Evolutionary conservation across 805 yeast species (phyloP).

Genomic region (Yamadazyma nakazawae): DNA sequence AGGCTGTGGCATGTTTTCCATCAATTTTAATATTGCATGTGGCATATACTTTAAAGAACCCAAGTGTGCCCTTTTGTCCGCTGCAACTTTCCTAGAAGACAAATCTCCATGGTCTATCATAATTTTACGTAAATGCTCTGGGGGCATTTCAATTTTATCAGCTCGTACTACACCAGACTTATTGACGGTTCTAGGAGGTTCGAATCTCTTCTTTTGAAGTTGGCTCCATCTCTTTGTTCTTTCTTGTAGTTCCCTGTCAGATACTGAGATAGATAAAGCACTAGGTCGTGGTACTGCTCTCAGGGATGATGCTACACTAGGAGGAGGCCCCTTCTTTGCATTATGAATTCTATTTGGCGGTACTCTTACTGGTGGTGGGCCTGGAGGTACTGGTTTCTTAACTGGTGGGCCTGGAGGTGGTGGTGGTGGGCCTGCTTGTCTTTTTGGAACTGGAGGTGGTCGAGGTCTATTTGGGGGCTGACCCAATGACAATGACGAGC

Average conservation of each 20-base stretch:
- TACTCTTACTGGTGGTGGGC: slow-evolving; percentile 16
- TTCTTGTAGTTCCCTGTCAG: slow-evolving; percentile 33
- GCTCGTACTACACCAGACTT: slow-evolving; percentile 49
- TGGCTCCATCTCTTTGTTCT: slow-evolving; percentile 59
- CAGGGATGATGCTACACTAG: neutral
- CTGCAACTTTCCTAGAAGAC: slow-evolving; percentile 70
- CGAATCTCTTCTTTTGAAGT: slow-evolving; percentile 57
- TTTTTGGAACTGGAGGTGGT: slow-evolving; percentile 10
- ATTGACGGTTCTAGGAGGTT: slow-evolving; percentile 19
- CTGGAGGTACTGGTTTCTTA: slow-evolving; percentile 2
- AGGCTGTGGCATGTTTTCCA: slow-evolving; percentile 98
- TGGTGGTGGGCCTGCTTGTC: neutral
- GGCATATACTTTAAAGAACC: slow-evolving; percentile 96
- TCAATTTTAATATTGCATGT: slow-evolving; percentile 82
- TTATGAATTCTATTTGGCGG: slow-evolving; percentile 8
- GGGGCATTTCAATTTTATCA: slow-evolving; percentile 81
- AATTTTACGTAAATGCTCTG: slow-evolving; percentile 85
- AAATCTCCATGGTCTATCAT: slow-evolving; percentile 82
- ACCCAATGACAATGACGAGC: too few species aligned
- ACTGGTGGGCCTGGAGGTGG: slow-evolving; percentile 12
- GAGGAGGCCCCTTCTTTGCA: neutral
- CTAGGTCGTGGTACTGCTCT: neutral
- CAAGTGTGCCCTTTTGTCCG: slow-evolving; percentile 81
- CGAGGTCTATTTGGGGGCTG: slow-evolving; percentile 14
- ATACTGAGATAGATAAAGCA: slow-evolving; percentile 22